Evolutionary conservation across 192 early-diverging fungal species (phyloP).

Genomic region (Pilaira anomala): DNA sequence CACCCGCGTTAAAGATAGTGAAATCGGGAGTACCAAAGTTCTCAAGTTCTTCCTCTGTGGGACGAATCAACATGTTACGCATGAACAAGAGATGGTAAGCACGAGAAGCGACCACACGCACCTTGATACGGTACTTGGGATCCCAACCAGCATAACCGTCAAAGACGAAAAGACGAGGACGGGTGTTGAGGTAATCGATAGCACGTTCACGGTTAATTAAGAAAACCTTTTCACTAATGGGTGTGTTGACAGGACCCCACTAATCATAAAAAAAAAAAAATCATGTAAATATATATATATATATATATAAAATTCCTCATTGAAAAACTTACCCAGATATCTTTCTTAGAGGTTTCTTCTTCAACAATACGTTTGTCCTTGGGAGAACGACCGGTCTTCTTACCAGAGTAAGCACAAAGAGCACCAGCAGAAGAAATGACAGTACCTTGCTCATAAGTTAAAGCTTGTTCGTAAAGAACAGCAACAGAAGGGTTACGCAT

Average conservation of each 20-base stretch:
- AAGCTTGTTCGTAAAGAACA: slow-evolving; percentile 91
- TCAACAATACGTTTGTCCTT: slow-evolving; percentile 98
- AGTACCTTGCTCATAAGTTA: slow-evolving; percentile 80
- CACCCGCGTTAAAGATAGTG: slow-evolving; percentile 96
- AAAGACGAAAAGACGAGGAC: slow-evolving; percentile 89
- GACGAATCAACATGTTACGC: slow-evolving; percentile 98
- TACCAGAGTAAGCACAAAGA: slow-evolving; percentile 84
- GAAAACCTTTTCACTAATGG: slow-evolving; percentile 77
- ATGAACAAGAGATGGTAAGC: slow-evolving; percentile 98
- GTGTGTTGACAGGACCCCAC: slow-evolving; percentile 97
- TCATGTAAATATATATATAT: too few relatives aligned
- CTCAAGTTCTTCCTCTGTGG: slow-evolving; percentile 84
- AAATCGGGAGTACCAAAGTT: slow-evolving; percentile 95
- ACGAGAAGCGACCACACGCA: slow-evolving; percentile 90
- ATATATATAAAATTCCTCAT: too few relatives aligned
- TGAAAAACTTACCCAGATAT: too few relatives aligned
- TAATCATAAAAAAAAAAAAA: too few relatives aligned
- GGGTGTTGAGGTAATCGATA: slow-evolving; percentile 95
- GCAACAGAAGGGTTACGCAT: slow-evolving; percentile 82
- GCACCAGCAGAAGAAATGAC: slow-evolving; percentile 90
- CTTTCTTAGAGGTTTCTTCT: slow-evolving; percentile 75
- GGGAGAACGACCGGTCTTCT: slow-evolving; percentile 92
- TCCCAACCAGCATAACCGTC: slow-evolving; percentile 99
- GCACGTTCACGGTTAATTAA: slow-evolving; percentile 95
- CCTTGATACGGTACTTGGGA: slow-evolving; percentile 96